Evolutionary conservation across 768 basidiomycete species (phyloP).

Genomic region (Dictyophora rubrovolvata): DNA sequence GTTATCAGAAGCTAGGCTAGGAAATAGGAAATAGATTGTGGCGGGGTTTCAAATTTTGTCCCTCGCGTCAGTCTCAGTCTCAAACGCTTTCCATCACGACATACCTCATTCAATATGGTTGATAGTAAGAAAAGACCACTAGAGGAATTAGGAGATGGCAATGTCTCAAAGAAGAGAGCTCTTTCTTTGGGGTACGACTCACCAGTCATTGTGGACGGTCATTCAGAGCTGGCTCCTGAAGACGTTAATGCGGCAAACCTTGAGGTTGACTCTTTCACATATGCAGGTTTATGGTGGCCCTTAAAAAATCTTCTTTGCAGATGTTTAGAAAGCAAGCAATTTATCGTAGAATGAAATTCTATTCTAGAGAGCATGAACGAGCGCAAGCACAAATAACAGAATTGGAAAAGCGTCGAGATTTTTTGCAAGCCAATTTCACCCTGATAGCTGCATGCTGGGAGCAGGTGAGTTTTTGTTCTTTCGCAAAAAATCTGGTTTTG

Average conservation of each 20-base stretch:
- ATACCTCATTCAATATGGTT: neutral
- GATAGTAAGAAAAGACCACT: constrained; percentile 14
- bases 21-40: neutral
- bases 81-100: neutral
- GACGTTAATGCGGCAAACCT: constrained; percentile 33
- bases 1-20: too few relatives aligned
- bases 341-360: constrained; percentile 75
- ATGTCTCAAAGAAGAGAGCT: constrained; percentile 20
- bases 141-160: constrained; percentile 12
- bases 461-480: constrained; percentile 37
- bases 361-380: constrained; percentile 64
- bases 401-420: constrained; percentile 53
- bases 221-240: constrained; percentile 12
- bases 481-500: constrained; percentile 2
- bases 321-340: constrained; percentile 82
- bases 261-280: constrained; percentile 37
- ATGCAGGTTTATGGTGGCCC: constrained; percentile 12
- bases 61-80: neutral
- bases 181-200: constrained; percentile 15
- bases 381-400: constrained; percentile 49
- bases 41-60: constrained; percentile 1
- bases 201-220: constrained; percentile 17
- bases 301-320: constrained; percentile 26
- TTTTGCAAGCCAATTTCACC: constrained; percentile 60
- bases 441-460: constrained; percentile 75